Conservation (phyloP, 2,329 filamentous ascomycete genomes). For the Hyphodiscus sp. region DNA sequence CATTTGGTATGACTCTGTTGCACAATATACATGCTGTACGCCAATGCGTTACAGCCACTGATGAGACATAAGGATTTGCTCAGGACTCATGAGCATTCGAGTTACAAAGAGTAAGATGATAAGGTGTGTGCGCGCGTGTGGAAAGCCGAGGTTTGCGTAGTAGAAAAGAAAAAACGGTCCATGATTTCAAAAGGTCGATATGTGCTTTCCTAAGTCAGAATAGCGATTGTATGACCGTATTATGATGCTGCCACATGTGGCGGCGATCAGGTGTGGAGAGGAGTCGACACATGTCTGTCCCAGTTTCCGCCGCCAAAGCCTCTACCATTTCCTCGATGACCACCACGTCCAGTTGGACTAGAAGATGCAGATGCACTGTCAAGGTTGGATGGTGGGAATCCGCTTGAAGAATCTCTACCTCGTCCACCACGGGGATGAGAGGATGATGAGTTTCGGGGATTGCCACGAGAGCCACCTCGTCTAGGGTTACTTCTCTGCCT, state of each 20-base stretch:
- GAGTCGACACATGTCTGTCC: slow-evolving; percentile 24
- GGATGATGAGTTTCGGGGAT: slow-evolving; percentile 21
- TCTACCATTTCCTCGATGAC: slow-evolving; percentile 20
- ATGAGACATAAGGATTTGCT: slow-evolving; percentile 26
- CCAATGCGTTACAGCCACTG: slow-evolving; percentile 24
- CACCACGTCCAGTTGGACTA: slow-evolving; percentile 18
- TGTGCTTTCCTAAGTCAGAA: slow-evolving; percentile 1
- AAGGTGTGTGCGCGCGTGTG: slow-evolving; percentile 12
- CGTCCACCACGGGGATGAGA: slow-evolving; percentile 25
- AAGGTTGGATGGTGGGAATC: slow-evolving; percentile 19
- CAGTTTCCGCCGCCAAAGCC: slow-evolving; percentile 20
- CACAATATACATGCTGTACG: slow-evolving; percentile 27
- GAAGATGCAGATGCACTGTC: slow-evolving; percentile 20
- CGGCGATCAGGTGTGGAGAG: slow-evolving; percentile 24
- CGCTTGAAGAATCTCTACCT: slow-evolving; percentile 23
- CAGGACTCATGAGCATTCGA: slow-evolving; percentile 25
- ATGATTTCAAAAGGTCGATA: slow-evolving; percentile 19
- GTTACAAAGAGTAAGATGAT: slow-evolving; percentile 27
- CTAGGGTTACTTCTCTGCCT: slow-evolving; percentile 29
- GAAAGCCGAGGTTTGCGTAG: slow-evolving; percentile 18
- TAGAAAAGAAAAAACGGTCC: slow-evolving; percentile 23
- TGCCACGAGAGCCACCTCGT: slow-evolving; percentile 19
- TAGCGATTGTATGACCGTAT: background rate
- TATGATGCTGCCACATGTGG: slow-evolving; percentile 6
- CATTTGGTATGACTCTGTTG: slow-evolving; percentile 6